phyloP scores from a whole-genome alignment of 139 green algal species.

The Chlamydomonas schloesseri region DNA sequence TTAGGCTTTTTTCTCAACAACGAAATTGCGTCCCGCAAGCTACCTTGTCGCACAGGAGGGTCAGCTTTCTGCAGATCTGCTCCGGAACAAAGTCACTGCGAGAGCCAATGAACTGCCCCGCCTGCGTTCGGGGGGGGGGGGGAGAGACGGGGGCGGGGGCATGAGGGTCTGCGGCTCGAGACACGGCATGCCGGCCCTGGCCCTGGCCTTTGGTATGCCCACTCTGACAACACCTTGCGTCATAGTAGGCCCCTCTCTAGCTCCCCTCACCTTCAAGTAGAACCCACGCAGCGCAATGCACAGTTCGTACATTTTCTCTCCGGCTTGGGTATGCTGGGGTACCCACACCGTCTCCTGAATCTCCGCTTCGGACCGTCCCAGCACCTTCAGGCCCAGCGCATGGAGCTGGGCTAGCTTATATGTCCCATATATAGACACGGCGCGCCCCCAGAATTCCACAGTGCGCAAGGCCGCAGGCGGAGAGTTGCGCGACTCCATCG shows the following conservation, averaged over 20 bases:
- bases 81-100: slow-evolving; percentile 90
- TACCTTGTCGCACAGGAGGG: slow-evolving; percentile 86
- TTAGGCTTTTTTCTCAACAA: too few relatives aligned
- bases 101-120: slow-evolving; percentile 91
- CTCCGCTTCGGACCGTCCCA: slow-evolving; percentile 50
- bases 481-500: background rate
- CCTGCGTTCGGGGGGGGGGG: slow-evolving; percentile 52
- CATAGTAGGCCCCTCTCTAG: background rate
- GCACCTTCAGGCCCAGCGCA: slow-evolving; percentile 37
- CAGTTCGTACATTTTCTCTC: slow-evolving; percentile 86
- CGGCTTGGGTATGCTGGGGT: slow-evolving; percentile 80
- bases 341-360: slow-evolving; percentile 79
- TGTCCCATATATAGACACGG: slow-evolving; percentile 77
- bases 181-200: too few relatives aligned
- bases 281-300: slow-evolving; percentile 88
- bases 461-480: slow-evolving; percentile 51
- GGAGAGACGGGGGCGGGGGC: background rate
- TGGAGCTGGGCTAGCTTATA: slow-evolving; percentile 86
- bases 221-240: too few relatives aligned
- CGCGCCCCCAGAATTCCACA: slow-evolving; percentile 83
- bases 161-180: too few relatives aligned
- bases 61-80: slow-evolving; percentile 84
- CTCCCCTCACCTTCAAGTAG: slow-evolving; percentile 84
- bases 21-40: too few relatives aligned
- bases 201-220: too few relatives aligned